Evolutionary conservation across 768 basidiomycete genomes (phyloP).

Genomic region (Collybiopsis confluens): DNA sequence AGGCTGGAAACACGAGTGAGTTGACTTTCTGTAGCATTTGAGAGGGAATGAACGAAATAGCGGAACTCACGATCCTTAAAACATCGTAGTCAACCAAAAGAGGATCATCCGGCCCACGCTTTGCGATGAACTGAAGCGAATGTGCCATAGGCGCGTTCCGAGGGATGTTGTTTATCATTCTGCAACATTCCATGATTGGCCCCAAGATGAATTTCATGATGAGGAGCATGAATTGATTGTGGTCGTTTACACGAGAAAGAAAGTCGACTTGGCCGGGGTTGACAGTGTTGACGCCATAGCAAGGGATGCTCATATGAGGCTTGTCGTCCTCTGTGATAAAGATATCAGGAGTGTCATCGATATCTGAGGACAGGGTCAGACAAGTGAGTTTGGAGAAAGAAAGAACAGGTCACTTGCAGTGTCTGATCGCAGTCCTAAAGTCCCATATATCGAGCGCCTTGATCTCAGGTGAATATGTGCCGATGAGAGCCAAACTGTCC

Average conservation of each 20-base stretch:
- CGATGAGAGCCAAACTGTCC: neutral
- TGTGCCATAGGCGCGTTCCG: neutral
- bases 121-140: neutral
- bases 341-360: neutral
- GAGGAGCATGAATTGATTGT: neutral
- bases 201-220: neutral
- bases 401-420: neutral
- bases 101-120: neutral
- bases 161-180: neutral
- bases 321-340: neutral
- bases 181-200: neutral
- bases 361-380: neutral
- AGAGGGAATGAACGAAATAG: too few species aligned
- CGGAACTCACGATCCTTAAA: constrained; percentile 1
- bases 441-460: neutral
- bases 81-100: neutral
- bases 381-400: neutral
- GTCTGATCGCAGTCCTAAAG: constrained; percentile 1
- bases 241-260: neutral
- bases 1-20: neutral
- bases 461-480: neutral
- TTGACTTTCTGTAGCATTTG: too few species aligned
- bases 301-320: neutral
- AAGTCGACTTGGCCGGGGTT: neutral
- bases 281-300: neutral